Percentiles rank a stretch among this genome's conserved stretches.
phyloP scores from a whole-genome alignment of 2,329 filamentous ascomycete species.

The Trichoderma koningiopsis region DNA sequence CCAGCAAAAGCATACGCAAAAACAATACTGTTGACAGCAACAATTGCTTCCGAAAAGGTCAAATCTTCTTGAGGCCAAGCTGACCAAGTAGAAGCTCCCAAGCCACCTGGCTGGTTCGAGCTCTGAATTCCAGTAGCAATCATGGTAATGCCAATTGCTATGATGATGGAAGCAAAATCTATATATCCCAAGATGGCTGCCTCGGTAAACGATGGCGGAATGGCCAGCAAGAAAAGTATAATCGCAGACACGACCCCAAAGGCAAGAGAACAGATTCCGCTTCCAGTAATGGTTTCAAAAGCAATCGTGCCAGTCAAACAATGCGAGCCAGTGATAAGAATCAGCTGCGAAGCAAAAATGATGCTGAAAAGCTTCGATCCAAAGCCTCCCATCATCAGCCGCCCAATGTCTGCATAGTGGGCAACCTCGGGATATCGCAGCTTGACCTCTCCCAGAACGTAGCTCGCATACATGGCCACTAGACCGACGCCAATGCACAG shows the following conservation, averaged over 20 bases:
- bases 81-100: slow-evolving; percentile 43
- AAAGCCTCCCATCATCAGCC: slow-evolving; percentile 60
- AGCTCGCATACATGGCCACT: slow-evolving; percentile 52
- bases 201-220: slow-evolving; percentile 53
- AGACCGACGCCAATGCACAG: slow-evolving; percentile 47
- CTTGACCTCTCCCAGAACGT: slow-evolving; percentile 52
- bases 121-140: slow-evolving; percentile 60
- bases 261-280: slow-evolving; percentile 51
- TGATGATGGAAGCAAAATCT: slow-evolving; percentile 63
- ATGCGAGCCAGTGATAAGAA: slow-evolving; percentile 72
- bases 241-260: slow-evolving; percentile 51
- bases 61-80: slow-evolving; percentile 49
- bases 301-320: slow-evolving; percentile 70
- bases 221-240: slow-evolving; percentile 48
- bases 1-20: slow-evolving; percentile 66
- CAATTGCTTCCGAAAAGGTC: slow-evolving; percentile 58
- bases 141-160: slow-evolving; percentile 67
- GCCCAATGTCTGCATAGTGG: slow-evolving; percentile 69
- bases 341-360: slow-evolving; percentile 63
- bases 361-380: slow-evolving; percentile 64
- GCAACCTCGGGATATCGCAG: slow-evolving; percentile 58
- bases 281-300: slow-evolving; percentile 64
- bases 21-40: slow-evolving; percentile 67
- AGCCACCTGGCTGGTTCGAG: slow-evolving; percentile 36
- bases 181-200: slow-evolving; percentile 54